Percentiles rank a stretch among this genome's conserved stretches.
phyloP scores from a whole-genome alignment of 176 grass and related monocot genomes.

The Hyparrhenia diplandra region DNA sequence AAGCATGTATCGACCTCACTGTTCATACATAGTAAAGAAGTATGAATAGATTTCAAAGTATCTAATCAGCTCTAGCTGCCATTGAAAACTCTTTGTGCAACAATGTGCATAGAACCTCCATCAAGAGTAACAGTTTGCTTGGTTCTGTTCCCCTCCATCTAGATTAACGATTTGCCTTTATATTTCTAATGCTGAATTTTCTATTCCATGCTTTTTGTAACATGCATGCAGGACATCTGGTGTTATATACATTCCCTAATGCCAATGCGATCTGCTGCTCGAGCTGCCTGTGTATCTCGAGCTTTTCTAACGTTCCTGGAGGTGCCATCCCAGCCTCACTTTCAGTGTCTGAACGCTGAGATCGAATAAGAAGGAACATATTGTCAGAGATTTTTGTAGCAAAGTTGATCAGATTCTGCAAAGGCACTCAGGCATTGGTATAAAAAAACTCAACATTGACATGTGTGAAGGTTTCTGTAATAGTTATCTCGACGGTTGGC shows the following conservation, averaged over 20 bases:
- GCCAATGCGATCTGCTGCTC: slow-evolving; percentile 3
- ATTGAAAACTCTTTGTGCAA: too few species aligned
- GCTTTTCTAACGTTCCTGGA: neutral
- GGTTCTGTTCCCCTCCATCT: too few species aligned
- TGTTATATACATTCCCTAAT: neutral
- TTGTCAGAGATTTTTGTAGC: neutral
- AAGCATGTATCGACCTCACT: too few species aligned
- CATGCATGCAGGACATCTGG: slow-evolving; percentile 13
- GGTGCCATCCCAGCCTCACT: slow-evolving; percentile 3
- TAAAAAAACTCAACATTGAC: neutral
- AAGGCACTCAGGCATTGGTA: neutral
- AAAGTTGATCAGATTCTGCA: neutral
- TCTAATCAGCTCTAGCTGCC: neutral
- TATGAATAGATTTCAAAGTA: neutral
- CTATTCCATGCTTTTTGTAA: neutral
- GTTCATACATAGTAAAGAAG: too few species aligned
- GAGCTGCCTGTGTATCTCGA: neutral
- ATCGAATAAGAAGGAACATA: neutral
- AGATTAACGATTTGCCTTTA: neutral
- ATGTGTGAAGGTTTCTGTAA: neutral
- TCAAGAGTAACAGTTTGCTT: too few species aligned
- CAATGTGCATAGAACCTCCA: too few species aligned
- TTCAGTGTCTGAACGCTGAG: neutral
- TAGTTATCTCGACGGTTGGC: neutral
- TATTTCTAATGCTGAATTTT: neutral